Evolutionary conservation across 2,329 filamentous ascomycete species (phyloP).

Genomic region (Colletotrichum shisoi): DNA sequence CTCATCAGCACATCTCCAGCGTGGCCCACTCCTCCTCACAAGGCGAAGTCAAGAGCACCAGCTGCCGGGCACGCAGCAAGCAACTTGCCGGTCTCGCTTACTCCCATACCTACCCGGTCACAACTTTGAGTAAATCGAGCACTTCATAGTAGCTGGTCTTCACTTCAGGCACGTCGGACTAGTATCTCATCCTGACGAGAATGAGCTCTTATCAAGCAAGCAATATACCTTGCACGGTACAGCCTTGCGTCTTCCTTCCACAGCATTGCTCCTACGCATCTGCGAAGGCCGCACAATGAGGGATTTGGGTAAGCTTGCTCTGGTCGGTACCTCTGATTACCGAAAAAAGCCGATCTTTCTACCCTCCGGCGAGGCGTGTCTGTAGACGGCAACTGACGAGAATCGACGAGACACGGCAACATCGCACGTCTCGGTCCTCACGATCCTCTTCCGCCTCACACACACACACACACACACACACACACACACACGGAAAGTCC

Average conservation of each 20-base stretch:
- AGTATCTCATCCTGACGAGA: not conserved
- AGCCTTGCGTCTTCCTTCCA: not conserved
- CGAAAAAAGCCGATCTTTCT: not conserved
- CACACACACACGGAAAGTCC: not conserved
- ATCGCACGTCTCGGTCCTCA: not conserved
- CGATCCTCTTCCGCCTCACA: not conserved
- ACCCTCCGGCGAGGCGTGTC: not conserved
- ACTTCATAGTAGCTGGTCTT: not conserved
- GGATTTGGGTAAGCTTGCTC: no score
- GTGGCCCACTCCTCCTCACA: not conserved
- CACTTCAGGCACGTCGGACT: not conserved
- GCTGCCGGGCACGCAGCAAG: slow-evolving; percentile 8
- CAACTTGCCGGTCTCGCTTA: slow-evolving; percentile 10
- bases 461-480: no score
- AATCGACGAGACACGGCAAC: not conserved
- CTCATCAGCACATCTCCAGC: slow-evolving; percentile 22
- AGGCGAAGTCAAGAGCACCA: slow-evolving; percentile 3
- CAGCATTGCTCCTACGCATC: not conserved
- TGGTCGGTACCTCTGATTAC: not conserved
- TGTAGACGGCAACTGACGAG: not conserved
- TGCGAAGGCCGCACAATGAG: not conserved
- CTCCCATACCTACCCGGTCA: not conserved
- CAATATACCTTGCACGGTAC: not conserved
- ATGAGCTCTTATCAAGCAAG: not conserved
- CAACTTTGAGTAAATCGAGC: slow-evolving; percentile 16